Evolutionary conservation across 768 basidiomycete genomes (phyloP).

Genomic region (Mycena belliarum): DNA sequence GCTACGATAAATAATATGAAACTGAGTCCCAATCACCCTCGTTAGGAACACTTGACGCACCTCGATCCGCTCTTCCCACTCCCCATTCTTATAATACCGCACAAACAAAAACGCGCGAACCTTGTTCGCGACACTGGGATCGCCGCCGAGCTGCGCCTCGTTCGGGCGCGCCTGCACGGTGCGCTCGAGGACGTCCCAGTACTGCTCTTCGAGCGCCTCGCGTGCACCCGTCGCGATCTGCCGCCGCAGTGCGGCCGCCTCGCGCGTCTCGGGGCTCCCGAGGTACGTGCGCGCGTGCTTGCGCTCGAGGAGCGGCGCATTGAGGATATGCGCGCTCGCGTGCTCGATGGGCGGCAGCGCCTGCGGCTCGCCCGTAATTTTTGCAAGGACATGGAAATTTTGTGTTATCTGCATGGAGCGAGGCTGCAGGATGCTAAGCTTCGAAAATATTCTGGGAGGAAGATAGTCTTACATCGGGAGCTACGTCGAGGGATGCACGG

Average conservation of each 20-base stretch:
- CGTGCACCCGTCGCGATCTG: slow-evolving; percentile 79
- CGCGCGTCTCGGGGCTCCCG: slow-evolving; percentile 62
- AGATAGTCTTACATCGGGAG: slow-evolving; percentile 51
- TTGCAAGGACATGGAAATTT: slow-evolving; percentile 71
- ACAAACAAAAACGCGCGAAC: slow-evolving; percentile 86
- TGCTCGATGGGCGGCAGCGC: slow-evolving; percentile 76
- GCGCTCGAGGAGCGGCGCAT: slow-evolving; percentile 76
- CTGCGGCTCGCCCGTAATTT: slow-evolving; percentile 78
- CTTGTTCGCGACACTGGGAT: slow-evolving; percentile 87
- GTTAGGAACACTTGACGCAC: too few species aligned
- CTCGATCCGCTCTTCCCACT: slow-evolving; percentile 90
- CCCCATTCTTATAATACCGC: slow-evolving; percentile 73
- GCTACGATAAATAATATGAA: slow-evolving; percentile 27
- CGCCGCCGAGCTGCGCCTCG: slow-evolving; percentile 88
- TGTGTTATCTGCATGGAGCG: slow-evolving; percentile 62
- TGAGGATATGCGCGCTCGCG: slow-evolving; percentile 79
- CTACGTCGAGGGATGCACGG: slow-evolving; percentile 62
- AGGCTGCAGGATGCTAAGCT: slow-evolving; percentile 33
- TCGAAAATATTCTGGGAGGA: not conserved
- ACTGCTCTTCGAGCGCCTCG: slow-evolving; percentile 86
- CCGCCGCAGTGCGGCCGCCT: slow-evolving; percentile 62
- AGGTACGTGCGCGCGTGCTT: slow-evolving; percentile 83
- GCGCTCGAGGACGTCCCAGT: slow-evolving; percentile 80
- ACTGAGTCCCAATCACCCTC: too few species aligned
- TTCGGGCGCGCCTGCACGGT: slow-evolving; percentile 79